Evolutionary conservation across 2,329 filamentous ascomycete genomes (phyloP).

Genomic region (Talaromyces sp.): DNA sequence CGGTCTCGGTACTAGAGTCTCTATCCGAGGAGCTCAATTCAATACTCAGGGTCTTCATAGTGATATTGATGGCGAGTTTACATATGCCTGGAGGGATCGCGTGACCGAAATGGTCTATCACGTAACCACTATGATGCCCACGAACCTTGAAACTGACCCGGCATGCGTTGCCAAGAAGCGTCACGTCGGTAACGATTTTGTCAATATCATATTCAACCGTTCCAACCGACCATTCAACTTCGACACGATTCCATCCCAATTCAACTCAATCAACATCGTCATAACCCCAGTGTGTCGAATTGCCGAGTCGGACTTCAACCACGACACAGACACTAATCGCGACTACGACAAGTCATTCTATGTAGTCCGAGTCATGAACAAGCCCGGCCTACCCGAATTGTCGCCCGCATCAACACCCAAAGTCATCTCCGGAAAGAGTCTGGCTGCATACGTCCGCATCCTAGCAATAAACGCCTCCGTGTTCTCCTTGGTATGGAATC

Average conservation of each 20-base stretch:
- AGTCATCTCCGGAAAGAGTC: slow-evolving; percentile 73
- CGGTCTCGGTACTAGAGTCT: slow-evolving; percentile 74
- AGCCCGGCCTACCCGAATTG: slow-evolving; percentile 83
- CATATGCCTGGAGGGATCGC: slow-evolving; percentile 89
- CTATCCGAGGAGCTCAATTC: slow-evolving; percentile 74
- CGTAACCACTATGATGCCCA: slow-evolving; percentile 96
- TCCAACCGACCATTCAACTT: slow-evolving; percentile 86
- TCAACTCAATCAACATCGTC: slow-evolving; percentile 96
- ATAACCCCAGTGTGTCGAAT: slow-evolving; percentile 68
- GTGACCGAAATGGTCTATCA: slow-evolving; percentile 96
- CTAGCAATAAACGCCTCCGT: slow-evolving; percentile 90
- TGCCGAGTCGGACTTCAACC: slow-evolving; percentile 34
- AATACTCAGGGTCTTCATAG: slow-evolving; percentile 90
- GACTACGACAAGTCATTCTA: slow-evolving; percentile 59
- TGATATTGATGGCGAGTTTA: slow-evolving; percentile 77
- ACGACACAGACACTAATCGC: slow-evolving; percentile 17
- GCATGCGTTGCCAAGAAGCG: slow-evolving; percentile 79
- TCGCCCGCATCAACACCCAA: slow-evolving; percentile 86
- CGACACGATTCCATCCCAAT: slow-evolving; percentile 86
- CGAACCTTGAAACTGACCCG: slow-evolving; percentile 68
- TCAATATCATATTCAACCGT: slow-evolving; percentile 97
- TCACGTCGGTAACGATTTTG: slow-evolving; percentile 95
- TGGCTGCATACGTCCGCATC: slow-evolving; percentile 81
- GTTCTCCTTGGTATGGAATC: slow-evolving; percentile 83
- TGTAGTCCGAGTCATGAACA: slow-evolving; percentile 82